A percentile compares a stretch with the other conserved stretches of the same genome.
These are phyloP conservation scores for Penicillium sp. DNA, from an alignment of 2,329 filamentous ascomycete genomes.

Conservation along the genomic window DNA sequence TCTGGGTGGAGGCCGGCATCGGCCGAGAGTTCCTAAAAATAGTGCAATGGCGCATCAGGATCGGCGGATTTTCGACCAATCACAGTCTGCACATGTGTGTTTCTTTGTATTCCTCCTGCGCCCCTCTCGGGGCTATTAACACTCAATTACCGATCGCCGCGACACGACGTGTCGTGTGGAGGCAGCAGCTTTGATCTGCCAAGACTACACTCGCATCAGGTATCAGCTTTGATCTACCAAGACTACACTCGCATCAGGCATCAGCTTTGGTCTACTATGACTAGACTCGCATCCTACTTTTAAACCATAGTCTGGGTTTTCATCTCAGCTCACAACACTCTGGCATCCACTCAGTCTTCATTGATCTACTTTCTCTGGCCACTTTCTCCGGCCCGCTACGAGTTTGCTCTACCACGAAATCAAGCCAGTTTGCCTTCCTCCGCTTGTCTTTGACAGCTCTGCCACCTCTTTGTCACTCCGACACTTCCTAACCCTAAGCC, in stretches of 20 bases:
- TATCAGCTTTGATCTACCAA: background rate
- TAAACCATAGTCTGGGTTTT: background rate
- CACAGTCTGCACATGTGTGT: background rate
- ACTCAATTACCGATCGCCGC: background rate
- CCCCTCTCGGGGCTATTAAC: conserved; percentile 1
- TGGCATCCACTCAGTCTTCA: conserved; percentile 4
- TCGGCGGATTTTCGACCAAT: conserved; percentile 3
- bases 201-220: too few relatives aligned
- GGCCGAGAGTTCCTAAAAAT: background rate
- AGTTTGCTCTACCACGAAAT: background rate
- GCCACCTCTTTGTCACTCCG: too few relatives aligned
- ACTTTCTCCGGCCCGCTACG: conserved; percentile 1
- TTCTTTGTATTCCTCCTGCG: background rate
- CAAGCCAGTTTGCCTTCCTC: too few relatives aligned
- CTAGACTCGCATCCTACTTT: background rate
- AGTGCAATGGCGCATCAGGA: background rate
- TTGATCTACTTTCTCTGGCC: background rate
- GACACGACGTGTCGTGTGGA: background rate
- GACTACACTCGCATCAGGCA: background rate
- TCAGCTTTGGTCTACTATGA: too few relatives aligned
- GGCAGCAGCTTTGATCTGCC: too few relatives aligned
- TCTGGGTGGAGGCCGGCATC: background rate
- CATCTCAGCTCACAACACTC: conserved; percentile 2
- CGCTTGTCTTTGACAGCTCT: too few relatives aligned
- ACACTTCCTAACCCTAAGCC: too few relatives aligned